Evolutionary conservation across 2,329 filamentous ascomycete genomes (phyloP).

Genomic region (Bipolaris oryzae): DNA sequence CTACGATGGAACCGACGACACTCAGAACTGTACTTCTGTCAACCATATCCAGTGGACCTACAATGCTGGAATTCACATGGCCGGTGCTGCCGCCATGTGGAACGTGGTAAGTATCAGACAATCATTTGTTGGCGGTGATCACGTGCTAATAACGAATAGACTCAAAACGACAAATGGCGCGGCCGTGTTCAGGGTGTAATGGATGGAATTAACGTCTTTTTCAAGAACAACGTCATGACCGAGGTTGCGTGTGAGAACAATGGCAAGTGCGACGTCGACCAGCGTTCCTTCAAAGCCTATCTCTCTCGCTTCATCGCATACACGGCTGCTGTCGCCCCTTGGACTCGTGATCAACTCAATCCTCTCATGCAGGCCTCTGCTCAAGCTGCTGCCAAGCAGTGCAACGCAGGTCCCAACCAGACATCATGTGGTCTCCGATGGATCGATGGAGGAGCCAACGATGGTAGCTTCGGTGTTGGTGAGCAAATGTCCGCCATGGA

Average conservation of each 20-base stretch:
- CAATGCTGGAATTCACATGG: conserved; percentile 55
- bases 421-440: conserved; percentile 56
- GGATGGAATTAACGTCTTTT: conserved; percentile 51
- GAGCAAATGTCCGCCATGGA: conserved; percentile 66
- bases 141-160: conserved; percentile 27
- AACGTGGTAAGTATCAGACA: conserved; percentile 49
- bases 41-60: conserved; percentile 56
- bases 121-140: neutral
- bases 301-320: conserved; percentile 53
- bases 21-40: conserved; percentile 51
- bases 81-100: conserved; percentile 56
- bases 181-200: conserved; percentile 43
- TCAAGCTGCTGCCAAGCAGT: conserved; percentile 60
- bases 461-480: conserved; percentile 60
- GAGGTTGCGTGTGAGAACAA: conserved; percentile 56
- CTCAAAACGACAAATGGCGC: conserved; percentile 43
- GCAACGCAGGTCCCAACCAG: conserved; percentile 56
- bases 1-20: conserved; percentile 54
- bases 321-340: conserved; percentile 50
- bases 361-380: conserved; percentile 62
- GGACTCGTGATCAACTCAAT: conserved; percentile 51
- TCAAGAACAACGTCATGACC: conserved; percentile 53
- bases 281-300: conserved; percentile 56
- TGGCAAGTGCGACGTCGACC: conserved; percentile 55
- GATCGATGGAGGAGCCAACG: conserved; percentile 51